Evolutionary conservation across 768 basidiomycete species (phyloP), one percentile per base, ranked within the genome.

Genomic region (Phlegmacium glaucopus): DNA sequence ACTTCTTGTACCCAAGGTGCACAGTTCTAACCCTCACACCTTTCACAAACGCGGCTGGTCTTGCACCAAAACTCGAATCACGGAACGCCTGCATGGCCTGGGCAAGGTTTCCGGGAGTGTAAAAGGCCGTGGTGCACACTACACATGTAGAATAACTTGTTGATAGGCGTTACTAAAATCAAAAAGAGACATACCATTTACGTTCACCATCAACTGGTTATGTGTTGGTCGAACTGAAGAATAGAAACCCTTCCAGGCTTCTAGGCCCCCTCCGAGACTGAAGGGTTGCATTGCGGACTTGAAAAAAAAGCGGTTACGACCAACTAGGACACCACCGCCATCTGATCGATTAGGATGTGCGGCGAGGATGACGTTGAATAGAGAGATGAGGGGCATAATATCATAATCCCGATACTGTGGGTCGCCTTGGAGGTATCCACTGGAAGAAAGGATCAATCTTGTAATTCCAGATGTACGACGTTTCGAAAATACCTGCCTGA

Each of bases 1-100:
- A 81, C 66, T 89, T 91, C 59, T 71, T 79, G 57, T 89, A 85
- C n/a, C 81, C 80, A 11, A 92, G 71, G 64, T 91, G 88, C 2
- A 63, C 74, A 1, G 87, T 80, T 60, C 72, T 73, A 39, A 92
- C 68, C 32, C 90, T 71, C 2, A 90, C 74, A 7, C 85, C 77
- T 49, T 73, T 80, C 34, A 78, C 83, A 53, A 89, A 91, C 0
- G 66, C 78, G n/a, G 70, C 70, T 28, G 73, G 59, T 18, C 81
- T 76, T 3, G 80, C 87, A 10, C 82, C 80, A 51, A 79, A 83
- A 49, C 77, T 81, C 4, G 75, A 71, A 1, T 71, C 55, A 18
- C 59, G 52, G 58, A 87, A 91, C 1, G 71, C 72, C 2, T 58
- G 54, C 64, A 91, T 76, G 2, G 83, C 82, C 0, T 78, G 60